phyloP scores from a whole-genome alignment of 169 alveolate genomes.

The Eimeria sp. region DNA sequence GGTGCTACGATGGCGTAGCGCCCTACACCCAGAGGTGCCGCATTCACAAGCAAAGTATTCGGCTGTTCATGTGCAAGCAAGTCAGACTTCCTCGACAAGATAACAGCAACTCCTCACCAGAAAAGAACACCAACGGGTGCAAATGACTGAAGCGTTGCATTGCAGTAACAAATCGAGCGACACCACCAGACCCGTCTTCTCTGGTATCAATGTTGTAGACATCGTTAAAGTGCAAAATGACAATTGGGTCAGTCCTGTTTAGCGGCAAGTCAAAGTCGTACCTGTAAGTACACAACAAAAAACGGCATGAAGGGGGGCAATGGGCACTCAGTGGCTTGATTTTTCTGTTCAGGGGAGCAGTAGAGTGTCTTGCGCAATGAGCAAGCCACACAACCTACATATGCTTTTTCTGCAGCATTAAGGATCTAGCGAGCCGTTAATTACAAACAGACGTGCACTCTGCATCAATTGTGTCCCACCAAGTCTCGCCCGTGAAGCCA shows the following conservation, averaged over 20 bases:
- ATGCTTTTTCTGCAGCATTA: background rate
- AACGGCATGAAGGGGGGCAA: background rate
- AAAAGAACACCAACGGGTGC: conserved; percentile 83
- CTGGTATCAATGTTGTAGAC: conserved; percentile 95
- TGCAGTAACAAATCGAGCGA: conserved; percentile 93
- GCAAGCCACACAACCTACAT: background rate
- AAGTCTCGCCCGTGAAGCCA: conserved; percentile 83
- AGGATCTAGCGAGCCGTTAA: background rate
- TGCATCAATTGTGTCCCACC: conserved; percentile 16
- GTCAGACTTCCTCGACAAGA: background rate
- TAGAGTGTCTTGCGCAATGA: background rate
- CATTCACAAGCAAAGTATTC: background rate
- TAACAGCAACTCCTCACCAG: conserved; percentile 56
- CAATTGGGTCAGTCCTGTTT: conserved; percentile 88
- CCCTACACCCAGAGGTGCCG: background rate
- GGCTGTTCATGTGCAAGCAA: background rate
- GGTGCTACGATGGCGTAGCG: background rate
- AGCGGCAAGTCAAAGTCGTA: conserved; percentile 89
- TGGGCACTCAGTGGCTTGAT: background rate
- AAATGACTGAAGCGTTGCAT: conserved; percentile 85
- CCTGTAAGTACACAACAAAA: conserved; percentile 64
- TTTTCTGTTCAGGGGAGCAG: background rate
- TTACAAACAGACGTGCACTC: background rate
- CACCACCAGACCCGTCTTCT: conserved; percentile 92
- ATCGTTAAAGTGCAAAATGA: conserved; percentile 95